Evolutionary conservation across 106 monocot species (phyloP), one percentile per base, ranked within the genome.

Genomic region (Acorus gramineus): DNA sequence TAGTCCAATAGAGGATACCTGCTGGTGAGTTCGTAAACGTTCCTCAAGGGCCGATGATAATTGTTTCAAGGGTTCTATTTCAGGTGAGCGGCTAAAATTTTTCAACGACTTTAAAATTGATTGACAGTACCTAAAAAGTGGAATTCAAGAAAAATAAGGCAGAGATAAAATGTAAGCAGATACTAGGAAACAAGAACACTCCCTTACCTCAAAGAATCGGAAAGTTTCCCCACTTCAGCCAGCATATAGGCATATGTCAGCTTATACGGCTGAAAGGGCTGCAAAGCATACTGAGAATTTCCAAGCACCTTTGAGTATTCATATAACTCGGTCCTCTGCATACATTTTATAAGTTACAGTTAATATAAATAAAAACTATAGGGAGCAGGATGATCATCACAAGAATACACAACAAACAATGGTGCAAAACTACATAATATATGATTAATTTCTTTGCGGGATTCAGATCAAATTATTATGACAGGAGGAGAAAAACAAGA

Each of bases 231-330:
- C 58, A 92, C 79, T 74, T 99, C 98, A 60, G 81, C 92, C 12
- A 99, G 76, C 98, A 99, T 99, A 67, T 83, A 69, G 14, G 98
- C 98, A 84, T 99, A 99, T 13, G 92, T 70, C 12, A 99, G 79
- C 74, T 99, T 99, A 57, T 99, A 99, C 47, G 98, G 92, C 62
- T 99, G 98, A 65, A 99, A 89, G 44, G 88, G 77, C 56, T 81
- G 77, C 54, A 92, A 70, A 49, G 89, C 71, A 73, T 81, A 98
- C 71, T 98, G 98, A 45, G 98, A 85, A 82, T 98, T 98, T 57
- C 92, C 88, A 61, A 84, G 81, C 55, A 98, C 98, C 72, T 92
- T 98, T 44, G 98, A 82, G 61, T 98, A 86, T 58, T 98, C 98
- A 71, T 92, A 98, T 52, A 98, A 57, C 66, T 98, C 98, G 56